Base-by-base conservation (phyloP, 805 yeast species). In the Starmerella powellii region DNA sequence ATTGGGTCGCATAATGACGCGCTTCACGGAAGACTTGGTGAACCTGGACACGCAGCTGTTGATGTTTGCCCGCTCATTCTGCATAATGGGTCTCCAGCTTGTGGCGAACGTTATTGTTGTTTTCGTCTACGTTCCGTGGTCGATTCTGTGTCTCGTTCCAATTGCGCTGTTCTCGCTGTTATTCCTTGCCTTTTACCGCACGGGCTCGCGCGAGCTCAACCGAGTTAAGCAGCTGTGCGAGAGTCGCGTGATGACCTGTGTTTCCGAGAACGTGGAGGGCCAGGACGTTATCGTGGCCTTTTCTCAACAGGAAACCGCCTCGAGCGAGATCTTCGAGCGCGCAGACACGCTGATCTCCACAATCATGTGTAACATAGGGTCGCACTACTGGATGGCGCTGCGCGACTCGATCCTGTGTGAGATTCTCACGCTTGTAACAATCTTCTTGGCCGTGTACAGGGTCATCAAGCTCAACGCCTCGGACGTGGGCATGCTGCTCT, bases 1-100 rank as follows among this genome's bases (percentile, higher is more conserved):
- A 17, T 70, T 80, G 68, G 94, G 95, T 1, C 69, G 94, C 52
- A 76, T 84, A 41, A 63, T 85, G 58, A 84, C 81, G 60, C 67
- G 94, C 51, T 83, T 84, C 59, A 82, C 94, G 3, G 81, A 83
- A 52, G 94, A 84, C 60, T 78, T 88, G 0, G 93, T 83, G 59
- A 75, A 76, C 3, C 63, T 83, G 58, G 94, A 84, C 56, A 81
- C 80, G 56, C 85, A 78, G 59, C 63, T 83, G 42, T 69, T 75
- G 41, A 27, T 34, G 35, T 40, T 26, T 24, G 24, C 39, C 8
- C 35, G 42, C 2, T 12, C 31, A 3, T 16, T 28, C 1, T 57
- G 66, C 78, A 40, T 50, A 73, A 31, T 72, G 64, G 50, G 72
- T 76, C 8, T 45, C 70, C 26, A 60, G 72, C 17, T 78, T 40